Percentiles rank a stretch among this genome's conserved stretches.
phyloP scores from a whole-genome alignment of 495 filamentous ascomycete species.

The Ascobolus immersus region DNA sequence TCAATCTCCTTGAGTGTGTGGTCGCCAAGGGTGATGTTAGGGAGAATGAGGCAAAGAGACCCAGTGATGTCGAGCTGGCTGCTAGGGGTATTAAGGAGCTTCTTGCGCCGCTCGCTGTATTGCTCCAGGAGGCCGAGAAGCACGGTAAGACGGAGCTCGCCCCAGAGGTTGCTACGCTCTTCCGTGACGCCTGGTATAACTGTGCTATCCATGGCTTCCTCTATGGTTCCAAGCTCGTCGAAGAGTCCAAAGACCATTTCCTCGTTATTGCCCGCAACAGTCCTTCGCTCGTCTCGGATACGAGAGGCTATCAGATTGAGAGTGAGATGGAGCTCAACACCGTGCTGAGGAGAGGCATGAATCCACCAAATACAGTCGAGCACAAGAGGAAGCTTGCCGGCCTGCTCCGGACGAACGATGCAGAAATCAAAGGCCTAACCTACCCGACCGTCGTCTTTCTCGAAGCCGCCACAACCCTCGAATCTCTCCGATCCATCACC shows the following conservation, averaged over 20 bases:
- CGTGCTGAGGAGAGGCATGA: constrained; percentile 58
- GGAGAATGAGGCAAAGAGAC: constrained; percentile 15
- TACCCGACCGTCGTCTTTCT: constrained; percentile 81
- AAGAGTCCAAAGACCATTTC: constrained; percentile 43
- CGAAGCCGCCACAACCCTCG: constrained; percentile 61
- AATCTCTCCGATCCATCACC: constrained; percentile 52
- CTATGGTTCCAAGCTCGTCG: constrained; percentile 38
- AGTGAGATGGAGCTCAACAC: constrained; percentile 90
- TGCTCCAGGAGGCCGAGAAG: too few relatives aligned
- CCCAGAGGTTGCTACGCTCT: constrained; percentile 37
- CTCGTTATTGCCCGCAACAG: constrained; percentile 62
- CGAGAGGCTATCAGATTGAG: constrained; percentile 31
- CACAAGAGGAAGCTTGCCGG: constrained; percentile 52
- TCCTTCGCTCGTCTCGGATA: constrained; percentile 56
- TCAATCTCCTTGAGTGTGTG: constrained; percentile 62
- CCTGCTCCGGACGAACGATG: constrained; percentile 45
- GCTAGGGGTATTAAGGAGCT: constrained; percentile 63
- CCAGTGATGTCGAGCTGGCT: constrained; percentile 32
- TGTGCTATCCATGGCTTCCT: constrained; percentile 78
- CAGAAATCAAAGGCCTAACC: constrained; percentile 50
- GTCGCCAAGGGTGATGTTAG: constrained; percentile 66
- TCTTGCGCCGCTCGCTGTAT: constrained; percentile 50
- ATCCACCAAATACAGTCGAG: constrained; percentile 43
- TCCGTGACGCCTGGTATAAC: constrained; percentile 93
- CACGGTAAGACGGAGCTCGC: too few relatives aligned